Conservation (phyloP, 352 stramenopile species). For the Phytophthora uliginosa region DNA sequence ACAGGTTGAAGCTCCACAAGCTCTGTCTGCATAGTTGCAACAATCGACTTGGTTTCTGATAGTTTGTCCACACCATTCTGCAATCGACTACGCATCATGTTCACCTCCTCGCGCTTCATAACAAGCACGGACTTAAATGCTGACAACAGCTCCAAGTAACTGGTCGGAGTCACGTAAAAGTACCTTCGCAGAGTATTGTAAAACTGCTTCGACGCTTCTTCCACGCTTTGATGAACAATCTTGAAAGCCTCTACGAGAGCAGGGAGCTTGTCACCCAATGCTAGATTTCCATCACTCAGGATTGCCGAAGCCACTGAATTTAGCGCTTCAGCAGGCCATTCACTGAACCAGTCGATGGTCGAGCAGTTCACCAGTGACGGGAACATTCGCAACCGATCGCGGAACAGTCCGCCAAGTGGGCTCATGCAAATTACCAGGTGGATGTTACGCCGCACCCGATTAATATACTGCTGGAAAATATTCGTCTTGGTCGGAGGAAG, state of each 20-base stretch:
- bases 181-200: conserved; percentile 87
- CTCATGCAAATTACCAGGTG: conserved; percentile 94
- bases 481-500: conserved; percentile 95
- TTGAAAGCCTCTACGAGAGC: conserved; percentile 83
- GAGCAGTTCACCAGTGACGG: conserved; percentile 91
- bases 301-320: conserved; percentile 91
- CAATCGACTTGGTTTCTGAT: conserved; percentile 81
- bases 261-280: conserved; percentile 64
- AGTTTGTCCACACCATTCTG: conserved; percentile 92
- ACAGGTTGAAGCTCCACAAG: conserved; percentile 87
- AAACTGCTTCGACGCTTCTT: conserved; percentile 88
- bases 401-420: conserved; percentile 81
- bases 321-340: conserved; percentile 87
- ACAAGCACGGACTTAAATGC: conserved; percentile 93
- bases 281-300: conserved; percentile 79
- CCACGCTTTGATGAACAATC: conserved; percentile 93
- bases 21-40: conserved; percentile 88
- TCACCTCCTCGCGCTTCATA: conserved; percentile 92
- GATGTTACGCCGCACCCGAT: conserved; percentile 93
- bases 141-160: conserved; percentile 93
- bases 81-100: conserved; percentile 85
- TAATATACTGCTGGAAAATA: conserved; percentile 96
- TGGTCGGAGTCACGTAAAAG: conserved; percentile 96
- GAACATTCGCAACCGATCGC: conserved; percentile 89
- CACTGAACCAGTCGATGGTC: conserved; percentile 92